Base-by-base conservation (phyloP, 768 basidiomycete genomes). In the Termitomyces sp. region DNA sequence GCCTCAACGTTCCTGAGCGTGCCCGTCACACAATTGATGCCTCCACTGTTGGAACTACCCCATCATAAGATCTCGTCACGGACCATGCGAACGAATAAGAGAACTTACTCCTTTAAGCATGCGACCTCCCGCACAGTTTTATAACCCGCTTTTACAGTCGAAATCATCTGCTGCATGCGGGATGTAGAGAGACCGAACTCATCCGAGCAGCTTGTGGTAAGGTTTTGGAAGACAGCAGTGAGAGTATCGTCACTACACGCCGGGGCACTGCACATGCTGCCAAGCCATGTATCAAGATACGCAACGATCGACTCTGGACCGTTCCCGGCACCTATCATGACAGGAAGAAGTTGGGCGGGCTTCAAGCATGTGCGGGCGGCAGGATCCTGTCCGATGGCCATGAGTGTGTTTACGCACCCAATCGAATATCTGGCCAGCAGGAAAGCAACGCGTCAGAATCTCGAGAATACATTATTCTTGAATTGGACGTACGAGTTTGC, bases 71-170 rank as follows among this genome's bases (percentile, higher is more conserved):
- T 20, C 14, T 5, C 32, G 22, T 56, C 32, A 47, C 44, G 32
- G 35, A 6, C 4, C 8, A 42, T 9, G 50, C 7, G 5, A 32
- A 44, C 28, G 42, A 28, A 22, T 16, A 12, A 36, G 28, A n/a
- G 16, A 22, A 73, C 80, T 64, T 58, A 87, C 86, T 86, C 82
- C 55, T 80, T 74, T 65, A 86, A 68, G 64, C 85, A 87, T 5
- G 67, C 73, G 9, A 81, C 65, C 59, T 80, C 64, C 47, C 84
- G 75, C 14, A 71, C 69, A 13, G 77, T 71, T 7, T 82, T 79
- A 64, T 85, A 88, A 22, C 65, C 68, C 38, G 60, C 53, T 61
- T 81, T 71, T 9, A 81, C 76, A 22, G 70, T 58, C 33, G 63
- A 60, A 42, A 70, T 66, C 7, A 67, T 61, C 20, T 61, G 56